Percentiles rank a stretch among this genome's conserved stretches.
These are phyloP conservation scores for Hibiscus trionum DNA, from an alignment of 345 rosid genomes.

Conservation along the genomic window DNA sequence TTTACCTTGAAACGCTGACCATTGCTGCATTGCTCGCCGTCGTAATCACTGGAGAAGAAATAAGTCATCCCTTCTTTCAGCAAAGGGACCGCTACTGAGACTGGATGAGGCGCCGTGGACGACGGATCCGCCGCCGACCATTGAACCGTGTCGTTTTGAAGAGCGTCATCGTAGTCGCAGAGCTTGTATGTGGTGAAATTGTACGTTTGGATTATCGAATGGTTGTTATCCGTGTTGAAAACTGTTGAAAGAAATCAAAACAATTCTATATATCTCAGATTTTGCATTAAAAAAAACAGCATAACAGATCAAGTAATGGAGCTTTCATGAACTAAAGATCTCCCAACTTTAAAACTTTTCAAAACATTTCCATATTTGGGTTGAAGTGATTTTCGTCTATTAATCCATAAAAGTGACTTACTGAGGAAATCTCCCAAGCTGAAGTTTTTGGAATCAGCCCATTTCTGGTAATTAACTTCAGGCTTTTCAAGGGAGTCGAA, in stretches of 20 bases:
- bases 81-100: conserved; percentile 61
- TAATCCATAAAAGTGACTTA: conserved; percentile 20
- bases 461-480: conserved; percentile 60
- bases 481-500: conserved; percentile 45
- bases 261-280: too few species aligned
- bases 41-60: conserved; percentile 81
- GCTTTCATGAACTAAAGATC: too few species aligned
- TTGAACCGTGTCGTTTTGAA: conserved; percentile 41
- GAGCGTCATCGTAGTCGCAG: conserved; percentile 55
- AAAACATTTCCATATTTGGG: background rate
- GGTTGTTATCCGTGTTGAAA: conserved; percentile 85
- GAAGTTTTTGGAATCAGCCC: conserved; percentile 70
- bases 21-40: conserved; percentile 74
- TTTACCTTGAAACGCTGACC: conserved; percentile 65
- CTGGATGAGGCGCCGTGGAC: conserved; percentile 41
- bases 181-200: conserved; percentile 56
- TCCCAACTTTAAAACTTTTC: too few species aligned
- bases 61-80: conserved; percentile 61
- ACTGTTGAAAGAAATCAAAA: conserved; percentile 29
- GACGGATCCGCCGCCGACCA: conserved; percentile 82
- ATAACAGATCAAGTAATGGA: background rate
- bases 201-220: conserved; percentile 82
- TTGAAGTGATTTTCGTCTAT: background rate
- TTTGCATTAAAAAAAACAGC: background rate
- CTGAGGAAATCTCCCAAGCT: conserved; percentile 90